Evolutionary conservation across 306 rosid species (phyloP), one percentile per base, ranked within the genome.

Genomic region (Vigna mungo): DNA sequence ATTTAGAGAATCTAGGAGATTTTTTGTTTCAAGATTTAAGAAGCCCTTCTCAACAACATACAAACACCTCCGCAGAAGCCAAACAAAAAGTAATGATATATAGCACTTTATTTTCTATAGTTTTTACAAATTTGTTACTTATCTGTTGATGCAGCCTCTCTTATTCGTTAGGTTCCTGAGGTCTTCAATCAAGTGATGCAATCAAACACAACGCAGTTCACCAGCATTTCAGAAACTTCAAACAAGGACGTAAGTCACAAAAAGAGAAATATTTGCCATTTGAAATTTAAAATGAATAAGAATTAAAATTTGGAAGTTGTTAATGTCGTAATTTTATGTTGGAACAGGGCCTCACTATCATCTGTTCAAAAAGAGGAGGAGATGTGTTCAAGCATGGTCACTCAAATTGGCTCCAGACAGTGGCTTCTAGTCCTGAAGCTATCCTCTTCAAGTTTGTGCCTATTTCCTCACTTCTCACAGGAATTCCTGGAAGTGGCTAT

Each of bases 341-440:
- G 87, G 78, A 80, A 71, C 84, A 93, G 97, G 97, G 98, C 53
- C 91, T 93, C 75, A 85, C 93, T 72, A 75, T 89, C 32, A 72
- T 88, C 84, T 87, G 88, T 75, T 89, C 97, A 0, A 93, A 89
- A 82, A 86, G 97, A 86, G 94, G 94, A 77, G 97, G 98, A 47
- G 92, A 93, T 83, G 79, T 85, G 65, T 87, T 83, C 82, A 59
- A 88, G 85, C 88, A 87, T 13, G 79, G 82, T 84, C 98, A 93
- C 81, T 83, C 95, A 63, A 87, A 80, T 87, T 93, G 98, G 98
- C 98, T 93, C 71, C 98, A 91, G 84, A 88, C 97, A 2, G 91
- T 93, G 80, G 80, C 88, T 68, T 86, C 90, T 60, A 90, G 87
- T 83, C 98, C 97, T 43, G 98, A 93, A 78, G 96, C 88, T 27